Percentiles rank a stretch among this genome's conserved stretches.
Conservation (phyloP, 345 rosid genomes). For the Viola odorata region DNA sequence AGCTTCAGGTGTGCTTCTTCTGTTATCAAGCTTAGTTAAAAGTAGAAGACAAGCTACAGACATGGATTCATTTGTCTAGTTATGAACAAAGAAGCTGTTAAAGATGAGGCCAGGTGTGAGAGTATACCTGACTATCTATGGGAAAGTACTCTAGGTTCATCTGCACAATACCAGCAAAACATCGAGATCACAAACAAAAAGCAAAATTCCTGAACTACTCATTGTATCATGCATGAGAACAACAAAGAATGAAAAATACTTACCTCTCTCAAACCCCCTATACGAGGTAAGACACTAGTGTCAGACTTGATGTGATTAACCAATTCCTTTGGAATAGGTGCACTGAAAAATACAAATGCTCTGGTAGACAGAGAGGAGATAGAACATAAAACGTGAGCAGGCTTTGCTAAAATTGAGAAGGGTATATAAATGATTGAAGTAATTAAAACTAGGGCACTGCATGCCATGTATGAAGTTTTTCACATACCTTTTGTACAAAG, state of each 20-base stretch:
- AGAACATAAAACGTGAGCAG: constrained; percentile 12
- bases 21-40: not conserved
- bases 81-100: not conserved
- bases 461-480: not conserved
- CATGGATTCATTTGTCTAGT: not conserved
- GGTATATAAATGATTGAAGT: not conserved
- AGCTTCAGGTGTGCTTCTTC: not conserved
- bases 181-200: constrained; percentile 6
- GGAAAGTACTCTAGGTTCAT: constrained; percentile 95
- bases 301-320: constrained; percentile 86
- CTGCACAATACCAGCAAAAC: constrained; percentile 35
- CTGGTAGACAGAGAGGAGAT: constrained; percentile 28
- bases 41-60: not conserved
- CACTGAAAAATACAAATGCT: constrained; percentile 81
- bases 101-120: not conserved
- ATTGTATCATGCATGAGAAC: not conserved
- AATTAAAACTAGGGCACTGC: not conserved
- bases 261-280: constrained; percentile 94
- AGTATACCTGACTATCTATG: constrained; percentile 66
- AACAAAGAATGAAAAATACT: constrained; percentile 5
- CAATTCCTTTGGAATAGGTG: constrained; percentile 65
- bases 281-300: constrained; percentile 76
- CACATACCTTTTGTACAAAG: constrained; percentile 78
- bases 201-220: not conserved
- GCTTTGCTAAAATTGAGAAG: constrained; percentile 1